Percentiles rank a stretch among this genome's conserved stretches.
These are phyloP conservation scores for Phytophthora uliginosa DNA, from an alignment of 352 stramenopile species.

Conservation along the genomic window DNA sequence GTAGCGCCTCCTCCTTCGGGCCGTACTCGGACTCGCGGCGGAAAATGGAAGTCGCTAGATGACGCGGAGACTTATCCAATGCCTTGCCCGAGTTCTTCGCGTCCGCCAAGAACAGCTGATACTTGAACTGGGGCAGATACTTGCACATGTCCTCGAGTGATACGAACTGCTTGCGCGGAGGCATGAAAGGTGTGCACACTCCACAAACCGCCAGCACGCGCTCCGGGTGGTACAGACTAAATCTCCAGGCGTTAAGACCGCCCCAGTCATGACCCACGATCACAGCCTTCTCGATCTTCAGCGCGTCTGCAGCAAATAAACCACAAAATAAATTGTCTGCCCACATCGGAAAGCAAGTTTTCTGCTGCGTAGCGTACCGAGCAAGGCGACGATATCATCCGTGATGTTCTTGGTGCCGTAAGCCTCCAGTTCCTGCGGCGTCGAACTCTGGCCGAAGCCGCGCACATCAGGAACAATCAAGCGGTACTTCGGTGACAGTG, in stretches of 20 bases:
- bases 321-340: background rate
- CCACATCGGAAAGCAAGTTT: background rate
- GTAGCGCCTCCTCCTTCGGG: conserved; percentile 22
- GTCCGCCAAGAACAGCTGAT: conserved; percentile 50
- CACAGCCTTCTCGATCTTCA: conserved; percentile 57
- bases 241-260: conserved; percentile 53
- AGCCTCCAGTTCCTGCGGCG: conserved; percentile 40
- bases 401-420: conserved; percentile 66
- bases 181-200: conserved; percentile 70
- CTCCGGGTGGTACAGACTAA: conserved; percentile 65
- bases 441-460: conserved; percentile 61
- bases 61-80: conserved; percentile 39
- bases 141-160: conserved; percentile 43
- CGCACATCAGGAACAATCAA: conserved; percentile 68
- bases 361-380: conserved; percentile 34
- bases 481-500: conserved; percentile 57
- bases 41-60: conserved; percentile 48
- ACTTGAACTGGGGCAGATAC: conserved; percentile 47
- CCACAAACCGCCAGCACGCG: conserved; percentile 60
- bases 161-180: conserved; percentile 42
- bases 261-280: conserved; percentile 77
- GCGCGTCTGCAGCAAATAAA: conserved; percentile 36
- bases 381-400: conserved; percentile 48
- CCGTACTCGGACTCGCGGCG: conserved; percentile 36
- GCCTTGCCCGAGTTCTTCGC: conserved; percentile 36